phyloP scores from a whole-genome alignment of 306 rosid genomes.

The Arachis stenosperma region DNA sequence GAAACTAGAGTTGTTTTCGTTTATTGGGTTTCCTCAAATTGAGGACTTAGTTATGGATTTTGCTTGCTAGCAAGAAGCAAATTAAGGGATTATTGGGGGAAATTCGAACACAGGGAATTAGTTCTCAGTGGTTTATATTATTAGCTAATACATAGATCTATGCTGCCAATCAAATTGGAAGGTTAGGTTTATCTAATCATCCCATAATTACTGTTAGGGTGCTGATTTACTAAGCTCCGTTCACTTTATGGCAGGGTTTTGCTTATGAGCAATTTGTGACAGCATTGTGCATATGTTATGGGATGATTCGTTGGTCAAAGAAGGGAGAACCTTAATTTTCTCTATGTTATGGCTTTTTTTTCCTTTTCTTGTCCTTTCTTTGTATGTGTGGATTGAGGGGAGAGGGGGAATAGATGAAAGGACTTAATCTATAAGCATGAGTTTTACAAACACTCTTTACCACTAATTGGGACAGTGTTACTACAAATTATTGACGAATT shows the following conservation, averaged over 20 bases:
- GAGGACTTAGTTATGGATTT: constrained; percentile 24
- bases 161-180: not conserved
- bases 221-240: constrained; percentile 27
- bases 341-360: not conserved
- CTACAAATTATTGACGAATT: constrained; percentile 27
- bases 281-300: not conserved
- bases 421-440: not conserved
- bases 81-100: not conserved
- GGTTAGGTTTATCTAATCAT: not conserved
- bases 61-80: constrained; percentile 10
- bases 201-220: not conserved
- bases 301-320: constrained; percentile 13
- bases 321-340: not conserved
- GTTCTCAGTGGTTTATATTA: constrained; percentile 5
- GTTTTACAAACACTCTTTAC: not conserved
- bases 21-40: constrained; percentile 25
- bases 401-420: not conserved
- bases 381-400: no score
- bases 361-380: not conserved
- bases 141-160: constrained; percentile 13
- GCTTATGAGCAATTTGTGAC: constrained; percentile 1
- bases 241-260: constrained; percentile 27
- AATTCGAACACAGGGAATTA: constrained; percentile 2
- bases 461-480: not conserved
- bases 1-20: constrained; percentile 1